Base-by-base conservation (phyloP, 177 flowering plant species). In the Telopea speciosissima region DNA sequence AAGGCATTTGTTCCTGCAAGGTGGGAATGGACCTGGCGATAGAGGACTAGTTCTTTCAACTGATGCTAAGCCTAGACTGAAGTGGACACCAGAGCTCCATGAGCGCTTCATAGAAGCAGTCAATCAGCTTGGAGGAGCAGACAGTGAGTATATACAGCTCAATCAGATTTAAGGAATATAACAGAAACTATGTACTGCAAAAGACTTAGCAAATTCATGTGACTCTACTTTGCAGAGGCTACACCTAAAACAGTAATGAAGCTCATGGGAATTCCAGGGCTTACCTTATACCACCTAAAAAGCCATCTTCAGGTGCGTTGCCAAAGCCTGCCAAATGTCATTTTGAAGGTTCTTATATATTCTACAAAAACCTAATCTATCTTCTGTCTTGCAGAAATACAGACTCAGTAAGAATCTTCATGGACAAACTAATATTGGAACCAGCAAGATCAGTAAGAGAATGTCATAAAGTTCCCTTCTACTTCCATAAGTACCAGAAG, bases 61-160 rank as follows among this genome's bases (percentile, higher is more conserved):
- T 22, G 98, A 94, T 83, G 96, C 97, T 16, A 94, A 94, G 83
- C 98, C 98, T 24, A 83, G 98, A 77, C 75, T 94, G 23, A 94
- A 94, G 83, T 94, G 98, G 98, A 91, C 97, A 0, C 87, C 90
- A 21, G 98, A 94, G 77, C 93, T 94, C 52, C 98, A 94, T 62
- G 95, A 90, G 74, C 82, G 96, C 31, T 94, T 94, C 74, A 75
- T 88, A 60, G 96, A 94, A 68, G 97, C 98, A 33, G 98, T 91
- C 42, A 84, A 85, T 75, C 96, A 90, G 81, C 92, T 94, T n/a
- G 98, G 97, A 67, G 98, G 98, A 78, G 90, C 97, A 83, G 98
- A 94, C 81, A 94, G 98, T 94, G 77, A 89, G 97, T 89, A 63
- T 36, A 72, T 24, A 70, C 23, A 63, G 70, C 42, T 25, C 69